A percentile compares a stretch with the other conserved stretches of the same genome.
Conservation (phyloP, 2,329 filamentous ascomycete species). For the Fusarium avenaceum region DNA sequence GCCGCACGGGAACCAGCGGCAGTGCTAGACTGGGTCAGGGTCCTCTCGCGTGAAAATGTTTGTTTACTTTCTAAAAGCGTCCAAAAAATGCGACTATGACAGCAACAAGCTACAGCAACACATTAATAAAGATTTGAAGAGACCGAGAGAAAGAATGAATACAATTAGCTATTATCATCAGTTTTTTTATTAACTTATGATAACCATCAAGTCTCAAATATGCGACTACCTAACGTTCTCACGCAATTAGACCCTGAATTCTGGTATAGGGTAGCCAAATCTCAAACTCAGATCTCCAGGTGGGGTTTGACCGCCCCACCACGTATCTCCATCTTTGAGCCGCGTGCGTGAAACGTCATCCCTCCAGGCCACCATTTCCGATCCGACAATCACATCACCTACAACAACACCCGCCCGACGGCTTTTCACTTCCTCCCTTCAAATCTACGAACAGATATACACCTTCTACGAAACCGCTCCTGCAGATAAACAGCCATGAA, state of each 20-base stretch:
- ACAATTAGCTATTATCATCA: rapidly evolving
- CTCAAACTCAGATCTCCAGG: conserved; percentile 13
- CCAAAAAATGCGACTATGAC: not conserved
- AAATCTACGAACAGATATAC: not conserved
- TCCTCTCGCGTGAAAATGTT: not conserved
- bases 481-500: conserved; percentile 75
- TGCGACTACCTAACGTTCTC: rapidly evolving
- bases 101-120: rapidly evolving
- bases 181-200: too few relatives aligned
- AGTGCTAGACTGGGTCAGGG: conserved; percentile 28
- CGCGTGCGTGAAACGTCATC: conserved; percentile 48
- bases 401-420: not conserved
- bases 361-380: conserved; percentile 40
- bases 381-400: conserved; percentile 14
- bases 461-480: rapidly evolving
- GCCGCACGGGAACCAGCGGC: conserved; percentile 18
- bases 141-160: rapidly evolving
- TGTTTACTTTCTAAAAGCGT: conserved; percentile 14
- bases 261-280: conserved; percentile 2
- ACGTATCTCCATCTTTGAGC: conserved; percentile 21
- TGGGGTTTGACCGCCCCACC: conserved; percentile 25
- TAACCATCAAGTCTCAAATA: rapidly evolving
- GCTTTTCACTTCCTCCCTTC: not conserved
- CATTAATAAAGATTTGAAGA: rapidly evolving
- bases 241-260: not conserved